Base-by-base conservation (phyloP, 2,329 filamentous ascomycete species). In the Paraphoma sp. region DNA sequence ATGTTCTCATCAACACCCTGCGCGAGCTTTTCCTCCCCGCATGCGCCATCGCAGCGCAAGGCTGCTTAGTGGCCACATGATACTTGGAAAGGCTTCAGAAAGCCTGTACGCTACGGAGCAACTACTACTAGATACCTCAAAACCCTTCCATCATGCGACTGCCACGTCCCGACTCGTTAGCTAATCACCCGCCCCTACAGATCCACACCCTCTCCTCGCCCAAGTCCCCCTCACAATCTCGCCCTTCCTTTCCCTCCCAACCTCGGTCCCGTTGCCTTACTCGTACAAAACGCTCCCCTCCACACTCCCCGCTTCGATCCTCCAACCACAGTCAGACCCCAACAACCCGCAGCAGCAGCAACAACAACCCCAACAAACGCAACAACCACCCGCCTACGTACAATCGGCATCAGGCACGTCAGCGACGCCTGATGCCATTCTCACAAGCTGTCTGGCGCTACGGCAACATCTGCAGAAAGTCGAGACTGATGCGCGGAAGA, bases 221-320 rank as follows among this genome's bases (percentile, higher is more conserved):
- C 95, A 99, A 80, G 88, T 98, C 41, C 93, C 95, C 30, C 82
- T 99, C 53, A 96, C 93, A 48, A 93, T 98, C 44, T 97, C 94
- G 3, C 95, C 95, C 28, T 97, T 97, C 81, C 87, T 98, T 69
- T 90, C 89, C 57, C 89, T 99, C 31, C 95, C 95, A 10, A 89
- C 91, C 30, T 90, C 94, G 28, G 91, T 93, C 17, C 97, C 93
- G 0, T 87, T 99, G 7, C 94, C 95, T 23, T 98, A 98, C 81
- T 96, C 92, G 67, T 98, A 97, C 84, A 94, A 93, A 74, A 85
- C 88, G 10, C 89, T 98, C 72, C 92, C 94, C 0, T 94, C 92
- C 0, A 90, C 92, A 2, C 86, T 98, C 0, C 94, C 95, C 0
- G 87, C 87, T 1, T 90, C 91, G 1, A 83, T 87, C 33, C 85